Evolutionary conservation across 345 rosid species (phyloP), one percentile per base, ranked within the genome.

Genomic region (Combretum micranthum): DNA sequence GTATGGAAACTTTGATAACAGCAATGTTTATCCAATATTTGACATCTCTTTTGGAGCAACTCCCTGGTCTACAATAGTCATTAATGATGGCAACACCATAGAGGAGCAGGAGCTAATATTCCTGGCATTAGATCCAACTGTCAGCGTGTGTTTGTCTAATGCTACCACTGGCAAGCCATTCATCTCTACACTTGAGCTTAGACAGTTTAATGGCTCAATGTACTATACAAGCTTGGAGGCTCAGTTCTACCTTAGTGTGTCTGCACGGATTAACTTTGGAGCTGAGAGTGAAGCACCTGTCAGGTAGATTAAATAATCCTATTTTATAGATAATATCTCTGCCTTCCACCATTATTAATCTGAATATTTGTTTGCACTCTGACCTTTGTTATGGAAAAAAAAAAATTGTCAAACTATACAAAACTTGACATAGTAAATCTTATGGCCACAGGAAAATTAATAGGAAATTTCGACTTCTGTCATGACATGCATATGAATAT

Each of bases 101-200:
- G 97, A 90, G 73, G 74, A 55, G 51, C 59, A 43, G 32, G 99
- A 94, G 73, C 83, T 94, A 14, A 80, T 94, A 72, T 87, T 94
- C 76, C 83, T 90, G 44, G 97, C 99, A 61, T 67, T 81, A 44
- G 74, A 65, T 73, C 75, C 92, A 59, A 76, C 71, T 13, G 58
- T 90, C 44, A 82, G 90, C 20, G 86, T 94, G 61, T 94, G 99
- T 69, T 73, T 94, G 65, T 94, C 99, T 4, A 90, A 90, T 68
- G 99, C 99, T 45, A 94, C 97, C 13, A 90, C 97, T 1, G 96
- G 99, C 13, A 84, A 81, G 76, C 99, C 97, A 32, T 94, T 94
- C 80, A 85, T 94, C 67, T 94, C 99, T 23, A 90, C 97, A 22
- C 92, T 94, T 61, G 99, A 94, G 87, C 90, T 94, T 44, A 90